Conservation (phyloP, 192 early-diverging fungal genomes). For the Lunasporangiospora selenospora region DNA sequence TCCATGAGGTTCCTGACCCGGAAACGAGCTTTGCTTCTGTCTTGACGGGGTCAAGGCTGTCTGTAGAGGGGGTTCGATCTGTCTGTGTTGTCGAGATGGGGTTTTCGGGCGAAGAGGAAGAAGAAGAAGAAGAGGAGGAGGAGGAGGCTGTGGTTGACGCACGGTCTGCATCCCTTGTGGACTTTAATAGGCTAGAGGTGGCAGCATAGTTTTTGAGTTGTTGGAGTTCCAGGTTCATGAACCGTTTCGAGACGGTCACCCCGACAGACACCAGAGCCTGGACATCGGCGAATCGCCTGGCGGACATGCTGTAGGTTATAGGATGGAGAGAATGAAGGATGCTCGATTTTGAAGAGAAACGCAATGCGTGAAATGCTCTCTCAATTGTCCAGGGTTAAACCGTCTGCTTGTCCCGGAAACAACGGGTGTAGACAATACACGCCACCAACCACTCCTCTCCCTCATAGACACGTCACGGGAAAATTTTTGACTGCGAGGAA, state of each 20-base stretch:
- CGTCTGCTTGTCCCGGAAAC: conserved; percentile 41
- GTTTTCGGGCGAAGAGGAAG: too few species aligned
- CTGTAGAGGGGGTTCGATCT: too few species aligned
- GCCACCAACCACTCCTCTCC: too few species aligned
- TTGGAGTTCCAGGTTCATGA: conserved; percentile 18
- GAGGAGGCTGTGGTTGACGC: too few species aligned
- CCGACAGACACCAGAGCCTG: conserved; percentile 24
- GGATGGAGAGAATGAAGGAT: conserved; percentile 35
- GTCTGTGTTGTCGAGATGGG: too few species aligned
- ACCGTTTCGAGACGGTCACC: conserved; percentile 16
- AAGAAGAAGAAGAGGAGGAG: too few species aligned
- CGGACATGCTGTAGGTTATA: conserved; percentile 33
- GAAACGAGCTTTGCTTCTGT: not conserved
- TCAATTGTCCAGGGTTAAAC: conserved; percentile 47
- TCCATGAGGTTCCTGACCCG: conserved; percentile 11
- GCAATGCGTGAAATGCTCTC: conserved; percentile 59
- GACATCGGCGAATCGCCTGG: conserved; percentile 44
- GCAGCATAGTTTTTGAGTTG: conserved; percentile 30
- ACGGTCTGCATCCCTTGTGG: too few species aligned
- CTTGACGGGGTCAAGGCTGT: too few species aligned
- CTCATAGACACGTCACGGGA: too few species aligned
- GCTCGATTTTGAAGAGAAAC: conserved; percentile 37
- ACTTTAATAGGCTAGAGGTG: conserved; percentile 31
- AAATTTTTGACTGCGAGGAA: too few species aligned
- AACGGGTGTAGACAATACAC: conserved; percentile 15